Evolutionary conservation across 352 stramenopile species (phyloP).

Genomic region (Phytophthora kernoviae): DNA sequence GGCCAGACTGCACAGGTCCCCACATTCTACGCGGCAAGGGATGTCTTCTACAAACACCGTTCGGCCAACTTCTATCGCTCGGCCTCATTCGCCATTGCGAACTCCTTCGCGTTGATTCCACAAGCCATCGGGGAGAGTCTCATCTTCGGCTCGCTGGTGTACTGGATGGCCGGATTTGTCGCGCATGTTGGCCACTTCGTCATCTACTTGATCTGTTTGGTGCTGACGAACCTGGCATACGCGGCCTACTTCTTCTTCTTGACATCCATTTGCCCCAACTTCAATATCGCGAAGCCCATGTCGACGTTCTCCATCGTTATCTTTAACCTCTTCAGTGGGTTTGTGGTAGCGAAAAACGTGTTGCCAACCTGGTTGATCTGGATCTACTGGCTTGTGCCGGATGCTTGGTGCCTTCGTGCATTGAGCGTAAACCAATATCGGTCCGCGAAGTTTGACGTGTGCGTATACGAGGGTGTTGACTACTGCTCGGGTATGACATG

Average conservation of each 20-base stretch:
- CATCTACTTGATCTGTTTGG: slow-evolving; percentile 35
- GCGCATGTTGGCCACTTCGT: slow-evolving; percentile 29
- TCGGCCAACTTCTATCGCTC: slow-evolving; percentile 79
- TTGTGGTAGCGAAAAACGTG: slow-evolving; percentile 54
- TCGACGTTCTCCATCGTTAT: slow-evolving; percentile 40
- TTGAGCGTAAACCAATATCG: slow-evolving; percentile 53
- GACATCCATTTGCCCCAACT: slow-evolving; percentile 30
- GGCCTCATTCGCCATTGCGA: slow-evolving; percentile 67
- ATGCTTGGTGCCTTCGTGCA: slow-evolving; percentile 46
- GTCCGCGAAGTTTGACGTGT: slow-evolving; percentile 33
- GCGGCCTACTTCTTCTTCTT: slow-evolving; percentile 44
- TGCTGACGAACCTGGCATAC: slow-evolving; percentile 41
- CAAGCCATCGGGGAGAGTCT: slow-evolving; percentile 55
- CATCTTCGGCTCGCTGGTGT: slow-evolving; percentile 77
- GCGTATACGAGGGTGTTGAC: slow-evolving; percentile 38
- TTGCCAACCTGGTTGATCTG: slow-evolving; percentile 60
- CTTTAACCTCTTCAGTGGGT: slow-evolving; percentile 55
- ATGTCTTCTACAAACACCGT: slow-evolving; percentile 84
- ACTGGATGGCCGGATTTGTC: slow-evolving; percentile 75
- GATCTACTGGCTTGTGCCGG: slow-evolving; percentile 66
- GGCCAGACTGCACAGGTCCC: slow-evolving; percentile 76
- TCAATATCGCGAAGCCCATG: slow-evolving; percentile 47
- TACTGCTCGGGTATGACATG: slow-evolving; percentile 35
- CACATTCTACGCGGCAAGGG: slow-evolving; percentile 66
- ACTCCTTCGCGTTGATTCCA: slow-evolving; percentile 31